A percentile compares a stretch with the other conserved stretches of the same genome.
phyloP scores from a whole-genome alignment of 2,329 filamentous ascomycete genomes.

The Aureobasidium sp. region DNA sequence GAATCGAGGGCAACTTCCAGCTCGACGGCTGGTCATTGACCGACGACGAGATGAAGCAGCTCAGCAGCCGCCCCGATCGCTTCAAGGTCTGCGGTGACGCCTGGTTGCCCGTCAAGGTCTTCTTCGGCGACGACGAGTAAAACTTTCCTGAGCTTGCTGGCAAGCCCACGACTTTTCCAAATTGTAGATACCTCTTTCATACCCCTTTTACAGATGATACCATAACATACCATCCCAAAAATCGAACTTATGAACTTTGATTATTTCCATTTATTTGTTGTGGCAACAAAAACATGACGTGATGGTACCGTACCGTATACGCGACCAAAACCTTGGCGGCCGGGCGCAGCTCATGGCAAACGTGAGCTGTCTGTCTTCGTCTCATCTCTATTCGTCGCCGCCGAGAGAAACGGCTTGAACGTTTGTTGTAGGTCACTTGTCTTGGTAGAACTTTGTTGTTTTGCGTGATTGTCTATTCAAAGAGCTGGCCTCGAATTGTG shows the following conservation, averaged over 20 bases:
- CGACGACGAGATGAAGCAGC: conserved; percentile 60
- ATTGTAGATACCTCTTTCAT: background rate
- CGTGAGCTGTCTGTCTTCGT: background rate
- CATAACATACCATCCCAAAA: background rate
- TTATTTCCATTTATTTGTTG: background rate
- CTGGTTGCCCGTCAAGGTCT: conserved; percentile 70
- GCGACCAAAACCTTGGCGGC: conserved; percentile 7
- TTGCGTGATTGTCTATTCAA: background rate
- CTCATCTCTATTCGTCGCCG: background rate
- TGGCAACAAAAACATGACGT: background rate
- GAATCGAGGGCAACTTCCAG: conserved; percentile 66
- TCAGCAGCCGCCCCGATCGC: conserved; percentile 61
- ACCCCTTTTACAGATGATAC: background rate
- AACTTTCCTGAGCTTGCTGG: conserved; percentile 13
- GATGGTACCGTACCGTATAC: background rate
- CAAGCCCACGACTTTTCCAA: background rate
- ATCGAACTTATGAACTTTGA: background rate
- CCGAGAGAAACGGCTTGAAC: background rate
- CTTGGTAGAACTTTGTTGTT: background rate
- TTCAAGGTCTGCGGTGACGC: conserved; percentile 75
- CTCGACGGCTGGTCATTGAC: conserved; percentile 64
- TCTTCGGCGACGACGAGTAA: conserved; percentile 76
- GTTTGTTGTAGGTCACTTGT: background rate
- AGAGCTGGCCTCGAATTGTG: background rate
- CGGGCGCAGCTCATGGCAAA: background rate